Evolutionary conservation across 345 rosid species (phyloP).

Genomic region (Turnera subulata): DNA sequence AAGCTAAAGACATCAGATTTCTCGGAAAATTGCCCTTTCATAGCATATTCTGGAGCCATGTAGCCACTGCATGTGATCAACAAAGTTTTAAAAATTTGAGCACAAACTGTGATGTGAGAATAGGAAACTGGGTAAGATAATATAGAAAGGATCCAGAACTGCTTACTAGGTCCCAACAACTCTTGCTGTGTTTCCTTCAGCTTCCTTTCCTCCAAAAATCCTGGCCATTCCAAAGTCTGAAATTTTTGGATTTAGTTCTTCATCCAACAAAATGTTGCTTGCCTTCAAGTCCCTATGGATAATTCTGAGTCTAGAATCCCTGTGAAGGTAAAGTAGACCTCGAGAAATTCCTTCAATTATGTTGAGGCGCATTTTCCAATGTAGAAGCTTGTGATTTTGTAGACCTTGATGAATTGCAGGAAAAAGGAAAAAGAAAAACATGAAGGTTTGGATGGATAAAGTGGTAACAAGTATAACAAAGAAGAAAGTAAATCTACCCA

Average conservation of each 20-base stretch:
- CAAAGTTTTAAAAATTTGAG: not conserved
- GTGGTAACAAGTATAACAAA: not conserved
- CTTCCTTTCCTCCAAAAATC: slow-evolving; percentile 17
- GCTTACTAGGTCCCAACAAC: slow-evolving; percentile 17
- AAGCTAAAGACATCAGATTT: slow-evolving; percentile 20
- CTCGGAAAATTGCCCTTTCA: slow-evolving; percentile 38
- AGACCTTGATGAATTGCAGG: not conserved
- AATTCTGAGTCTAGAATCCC: slow-evolving; percentile 13
- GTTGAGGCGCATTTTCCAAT: slow-evolving; percentile 4
- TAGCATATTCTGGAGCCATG: slow-evolving; percentile 49
- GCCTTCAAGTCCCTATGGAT: slow-evolving; percentile 18
- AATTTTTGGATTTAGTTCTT: slow-evolving; percentile 16
- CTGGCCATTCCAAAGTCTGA: slow-evolving; percentile 24
- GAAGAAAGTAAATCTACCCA: not conserved
- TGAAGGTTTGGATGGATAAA: not conserved
- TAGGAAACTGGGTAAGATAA: too few species aligned
- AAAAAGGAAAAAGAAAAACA: not conserved
- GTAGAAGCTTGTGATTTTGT: not conserved
- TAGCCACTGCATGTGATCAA: slow-evolving; percentile 32
- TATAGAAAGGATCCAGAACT: not conserved
- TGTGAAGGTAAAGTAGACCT: slow-evolving; percentile 18
- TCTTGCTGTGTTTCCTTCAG: slow-evolving; percentile 9
- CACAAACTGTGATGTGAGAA: too few species aligned
- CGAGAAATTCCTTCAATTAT: slow-evolving; percentile 14
- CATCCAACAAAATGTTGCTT: slow-evolving; percentile 18